Evolutionary conservation across 2,329 filamentous ascomycete species (phyloP).

Genomic region (Aspergillus aculeatinus): DNA sequence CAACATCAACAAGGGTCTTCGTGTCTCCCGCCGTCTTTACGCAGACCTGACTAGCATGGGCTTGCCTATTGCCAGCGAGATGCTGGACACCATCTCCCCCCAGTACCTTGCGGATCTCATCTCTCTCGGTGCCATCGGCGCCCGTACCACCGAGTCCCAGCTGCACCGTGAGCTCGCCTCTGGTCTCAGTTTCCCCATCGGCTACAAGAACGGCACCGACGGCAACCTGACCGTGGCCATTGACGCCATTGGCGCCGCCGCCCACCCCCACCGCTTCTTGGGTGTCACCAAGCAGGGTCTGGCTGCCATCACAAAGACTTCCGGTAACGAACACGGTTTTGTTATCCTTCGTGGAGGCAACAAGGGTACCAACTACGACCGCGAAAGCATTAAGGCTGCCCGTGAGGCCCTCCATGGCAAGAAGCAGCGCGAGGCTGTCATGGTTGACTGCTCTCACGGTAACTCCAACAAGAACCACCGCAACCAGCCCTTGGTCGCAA

Average conservation of each 20-base stretch:
- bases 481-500: constrained; percentile 93
- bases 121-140: constrained; percentile 91
- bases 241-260: constrained; percentile 80
- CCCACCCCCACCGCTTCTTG: constrained; percentile 82
- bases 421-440: constrained; percentile 82
- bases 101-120: constrained; percentile 97
- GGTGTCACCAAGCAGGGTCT: constrained; percentile 97
- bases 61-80: constrained; percentile 95
- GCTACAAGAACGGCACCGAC: constrained; percentile 99
- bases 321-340: constrained; percentile 95
- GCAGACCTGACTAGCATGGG: constrained; percentile 80
- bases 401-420: constrained; percentile 79
- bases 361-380: constrained; percentile 91
- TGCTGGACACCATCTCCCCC: constrained; percentile 97
- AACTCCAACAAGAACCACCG: constrained; percentile 98
- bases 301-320: constrained; percentile 89
- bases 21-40: constrained; percentile 90
- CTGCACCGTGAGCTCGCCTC: constrained; percentile 93
- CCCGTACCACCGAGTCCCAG: constrained; percentile 93
- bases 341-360: constrained; percentile 91
- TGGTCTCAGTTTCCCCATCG: constrained; percentile 93
- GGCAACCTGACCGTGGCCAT: constrained; percentile 88
- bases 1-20: constrained; percentile 98
- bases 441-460: constrained; percentile 98
- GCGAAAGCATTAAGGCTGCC: constrained; percentile 73